Base-by-base conservation (phyloP, 257 asterid species). In the Petrea volubilis region DNA sequence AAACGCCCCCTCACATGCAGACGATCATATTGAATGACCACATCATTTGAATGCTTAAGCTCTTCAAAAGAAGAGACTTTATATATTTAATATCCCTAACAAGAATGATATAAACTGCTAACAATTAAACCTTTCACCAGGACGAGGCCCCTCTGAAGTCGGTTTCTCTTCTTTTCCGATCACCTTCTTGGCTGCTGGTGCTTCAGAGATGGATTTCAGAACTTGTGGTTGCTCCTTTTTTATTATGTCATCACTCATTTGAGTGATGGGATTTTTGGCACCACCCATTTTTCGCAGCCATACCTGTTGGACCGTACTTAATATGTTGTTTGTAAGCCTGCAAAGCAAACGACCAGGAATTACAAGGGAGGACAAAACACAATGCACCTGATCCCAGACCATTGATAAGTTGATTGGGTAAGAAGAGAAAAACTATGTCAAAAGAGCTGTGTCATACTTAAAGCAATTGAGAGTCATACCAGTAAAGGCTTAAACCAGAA, bases 241-340 rank as follows among this genome's bases (percentile, higher is more conserved):
- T 44, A 68, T 61, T 33, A 58, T 52, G 36, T 88, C 84, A 55
- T 86, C 83, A 56, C 76, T 85, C 13, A 84, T 71, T 83, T 82
- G 82, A 67, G 38, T 78, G 43, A 82, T 41, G 11, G 93, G 92
- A 77, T 77, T 87, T 65, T 84, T 79, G 0, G 98, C 98, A 46
- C 99, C 99, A 4, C 99, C 99, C 72, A 89, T 74, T 78, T 90
- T 92, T 69, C 93, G 90, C 56, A 95, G 87, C 96, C 97, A 92
- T 34, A 92, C 88, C 80, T 91, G 98, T 72, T 95, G 98, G 49
- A 74, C 86, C 10, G 99, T 90, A 82, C 97, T 95, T 33, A 92
- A 84, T 55, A 95, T 84, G 81, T 95, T 95, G 80, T 95, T 95
- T 61, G 99, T 95, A 69, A 95, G 82, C 99, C 99, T 95, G 87